Evolutionary conservation across 805 yeast genomes (phyloP).

Genomic region (Danielia oregonensis): DNA sequence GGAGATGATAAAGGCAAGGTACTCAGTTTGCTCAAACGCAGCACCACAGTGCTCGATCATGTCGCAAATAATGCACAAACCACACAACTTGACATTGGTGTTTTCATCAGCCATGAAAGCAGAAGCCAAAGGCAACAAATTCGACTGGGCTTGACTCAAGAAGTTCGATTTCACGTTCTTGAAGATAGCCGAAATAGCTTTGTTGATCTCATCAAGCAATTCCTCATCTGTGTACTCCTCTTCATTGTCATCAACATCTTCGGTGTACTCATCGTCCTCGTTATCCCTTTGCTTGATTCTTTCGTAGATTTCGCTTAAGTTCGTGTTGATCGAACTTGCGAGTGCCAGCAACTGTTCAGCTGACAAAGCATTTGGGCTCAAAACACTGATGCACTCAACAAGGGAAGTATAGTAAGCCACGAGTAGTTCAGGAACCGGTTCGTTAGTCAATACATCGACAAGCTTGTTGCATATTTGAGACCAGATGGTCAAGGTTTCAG

Average conservation of each 20-base stretch:
- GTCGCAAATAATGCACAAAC: slow-evolving; percentile 76
- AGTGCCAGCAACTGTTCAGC: slow-evolving; percentile 52
- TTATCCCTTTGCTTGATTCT: slow-evolving; percentile 70
- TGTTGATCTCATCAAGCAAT: slow-evolving; percentile 78
- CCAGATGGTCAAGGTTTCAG: slow-evolving; percentile 72
- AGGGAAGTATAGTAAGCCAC: slow-evolving; percentile 75
- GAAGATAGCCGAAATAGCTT: slow-evolving; percentile 67
- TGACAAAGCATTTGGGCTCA: slow-evolving; percentile 63
- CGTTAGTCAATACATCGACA: slow-evolving; percentile 63
- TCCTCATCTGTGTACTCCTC: slow-evolving; percentile 89
- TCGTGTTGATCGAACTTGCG: slow-evolving; percentile 55
- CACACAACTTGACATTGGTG: slow-evolving; percentile 68
- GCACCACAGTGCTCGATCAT: slow-evolving; percentile 77
- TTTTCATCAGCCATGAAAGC: slow-evolving; percentile 62
- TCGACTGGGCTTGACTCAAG: slow-evolving; percentile 56
- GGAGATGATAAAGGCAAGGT: slow-evolving; percentile 62
- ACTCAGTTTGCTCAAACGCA: slow-evolving; percentile 59
- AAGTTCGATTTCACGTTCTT: slow-evolving; percentile 56
- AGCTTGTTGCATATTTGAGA: slow-evolving; percentile 62
- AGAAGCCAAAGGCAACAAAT: slow-evolving; percentile 59
- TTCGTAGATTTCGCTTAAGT: slow-evolving; percentile 63
- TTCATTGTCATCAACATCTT: slow-evolving; percentile 80
- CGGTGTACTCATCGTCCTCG: slow-evolving; percentile 82
- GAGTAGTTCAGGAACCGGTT: slow-evolving; percentile 79
- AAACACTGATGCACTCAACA: slow-evolving; percentile 57